Conservation (phyloP, 1,139 yeast species). For the Candida frijolesensis region DNA sequence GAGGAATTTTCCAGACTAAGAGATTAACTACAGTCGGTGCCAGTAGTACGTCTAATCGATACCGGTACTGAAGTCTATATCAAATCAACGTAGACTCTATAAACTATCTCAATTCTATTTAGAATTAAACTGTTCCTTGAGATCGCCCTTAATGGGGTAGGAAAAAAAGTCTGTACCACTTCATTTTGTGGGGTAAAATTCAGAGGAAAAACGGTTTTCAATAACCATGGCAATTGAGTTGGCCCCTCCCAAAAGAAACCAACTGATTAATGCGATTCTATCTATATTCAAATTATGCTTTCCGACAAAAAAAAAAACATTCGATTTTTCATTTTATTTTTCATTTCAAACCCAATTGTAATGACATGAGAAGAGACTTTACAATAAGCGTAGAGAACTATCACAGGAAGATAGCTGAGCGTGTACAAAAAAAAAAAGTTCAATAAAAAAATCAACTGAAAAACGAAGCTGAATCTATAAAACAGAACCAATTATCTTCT, state of each 20-base stretch:
- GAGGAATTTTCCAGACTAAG: neutral
- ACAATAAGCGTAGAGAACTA: neutral
- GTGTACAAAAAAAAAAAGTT: too few species aligned
- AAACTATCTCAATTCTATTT: neutral
- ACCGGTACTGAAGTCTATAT: too few species aligned
- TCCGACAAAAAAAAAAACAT: neutral
- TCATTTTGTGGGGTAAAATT: conserved; percentile 8
- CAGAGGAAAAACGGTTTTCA: conserved; percentile 5
- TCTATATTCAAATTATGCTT: neutral
- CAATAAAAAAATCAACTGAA: too few species aligned
- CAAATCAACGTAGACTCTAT: too few species aligned
- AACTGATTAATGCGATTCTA: neutral
- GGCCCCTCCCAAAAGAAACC: neutral
- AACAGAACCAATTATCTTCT: too few species aligned
- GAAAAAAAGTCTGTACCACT: neutral
- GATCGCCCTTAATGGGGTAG: neutral
- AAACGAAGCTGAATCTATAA: neutral
- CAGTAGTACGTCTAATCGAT: too few species aligned
- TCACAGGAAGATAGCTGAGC: neutral
- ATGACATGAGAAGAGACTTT: too few species aligned
- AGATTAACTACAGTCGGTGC: neutral
- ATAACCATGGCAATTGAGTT: conserved; percentile 8
- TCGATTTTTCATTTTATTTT: neutral
- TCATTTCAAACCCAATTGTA: too few species aligned
- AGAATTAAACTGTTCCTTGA: neutral